Evolutionary conservation across 768 basidiomycete species (phyloP), one percentile per base, ranked within the genome.

Genomic region (Cystofilobasidium macerans): DNA sequence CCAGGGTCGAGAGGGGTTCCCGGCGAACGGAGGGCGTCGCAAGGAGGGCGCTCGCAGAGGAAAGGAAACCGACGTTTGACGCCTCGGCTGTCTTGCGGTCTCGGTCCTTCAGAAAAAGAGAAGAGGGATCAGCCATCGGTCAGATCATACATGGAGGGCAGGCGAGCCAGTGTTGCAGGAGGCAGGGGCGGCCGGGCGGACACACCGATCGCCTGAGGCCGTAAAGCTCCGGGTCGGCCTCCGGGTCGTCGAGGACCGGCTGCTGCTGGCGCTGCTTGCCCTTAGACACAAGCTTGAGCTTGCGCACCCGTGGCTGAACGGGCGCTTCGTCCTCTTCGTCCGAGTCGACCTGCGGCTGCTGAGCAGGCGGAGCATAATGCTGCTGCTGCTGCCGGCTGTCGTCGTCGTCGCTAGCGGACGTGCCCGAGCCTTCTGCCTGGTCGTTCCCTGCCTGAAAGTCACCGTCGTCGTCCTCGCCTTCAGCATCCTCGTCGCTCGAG

Each of bases 131-230:
- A 62, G 48, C 24, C 16, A 24, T 48, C 38, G 16, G 42, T 13
- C 42, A 14, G 42, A 13, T 42, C 8, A 14, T 38, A 38, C 36
- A 7, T 38, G 36, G 36, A 38, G 8, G 36, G 14, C 14, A 14
- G 14, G 36, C 36, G 36, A 8, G 36, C 8, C 36, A 38, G n/a
- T n/a, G n/a, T n/a, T n/a, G n/a, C n/a, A n/a, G n/a, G n/a, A n/a
- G n/a, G n/a, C n/a, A n/a, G n/a, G n/a, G n/a, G n/a, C n/a, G n/a
- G n/a, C n/a, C n/a, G n/a, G n/a, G n/a, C n/a, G n/a, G 33, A 64
- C 63, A 43, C 30, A 64, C 63, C 28, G 63, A 64, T 57, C 63
- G 32, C n/a, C 63, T 42, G 9, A 64, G 32, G 14, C 63, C 63
- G 35, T 64, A 64, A 3, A 64, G 57, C 42, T 64, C 63, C 30